Percentiles rank a stretch among this genome's conserved stretches.
These are phyloP conservation scores for Aspergillus leporis DNA, from an alignment of 495 filamentous ascomycete genomes.

Conservation along the genomic window DNA sequence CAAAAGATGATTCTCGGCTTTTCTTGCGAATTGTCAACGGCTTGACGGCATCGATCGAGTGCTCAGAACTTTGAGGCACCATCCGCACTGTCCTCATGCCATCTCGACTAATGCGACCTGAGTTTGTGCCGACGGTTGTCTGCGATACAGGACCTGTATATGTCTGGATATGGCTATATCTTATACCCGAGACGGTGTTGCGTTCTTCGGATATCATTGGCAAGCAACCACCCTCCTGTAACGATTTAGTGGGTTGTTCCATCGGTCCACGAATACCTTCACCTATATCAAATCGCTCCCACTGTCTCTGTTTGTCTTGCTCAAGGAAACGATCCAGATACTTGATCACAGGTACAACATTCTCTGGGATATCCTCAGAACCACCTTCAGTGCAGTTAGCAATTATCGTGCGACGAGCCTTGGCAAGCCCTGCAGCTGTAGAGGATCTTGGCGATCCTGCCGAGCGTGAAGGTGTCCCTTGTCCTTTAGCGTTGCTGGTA, in stretches of 20 bases:
- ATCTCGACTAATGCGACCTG: slow-evolving; percentile 18
- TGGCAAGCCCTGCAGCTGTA: slow-evolving; percentile 52
- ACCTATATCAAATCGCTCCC: slow-evolving; percentile 14
- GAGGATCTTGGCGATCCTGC: slow-evolving; percentile 37
- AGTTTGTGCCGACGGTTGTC: neutral
- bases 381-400: slow-evolving; percentile 44
- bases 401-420: slow-evolving; percentile 57
- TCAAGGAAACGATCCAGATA: slow-evolving; percentile 64
- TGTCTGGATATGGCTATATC: neutral
- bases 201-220: slow-evolving; percentile 56
- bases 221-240: slow-evolving; percentile 38
- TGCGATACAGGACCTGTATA: neutral
- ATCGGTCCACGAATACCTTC: slow-evolving; percentile 42
- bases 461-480: neutral
- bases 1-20: slow-evolving; percentile 8
- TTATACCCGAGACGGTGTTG: slow-evolving; percentile 4
- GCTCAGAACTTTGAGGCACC: slow-evolving; percentile 45
- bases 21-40: slow-evolving; percentile 61
- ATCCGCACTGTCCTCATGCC: slow-evolving; percentile 47
- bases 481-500: slow-evolving; percentile 3
- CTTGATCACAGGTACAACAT: slow-evolving; percentile 59
- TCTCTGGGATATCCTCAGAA: slow-evolving; percentile 40
- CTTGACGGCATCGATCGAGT: slow-evolving; percentile 39
- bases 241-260: slow-evolving; percentile 51
- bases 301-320: slow-evolving; percentile 31